Evolutionary conservation across 305 asterid genomes (phyloP).

Genomic region (Fraxinus sp.): DNA sequence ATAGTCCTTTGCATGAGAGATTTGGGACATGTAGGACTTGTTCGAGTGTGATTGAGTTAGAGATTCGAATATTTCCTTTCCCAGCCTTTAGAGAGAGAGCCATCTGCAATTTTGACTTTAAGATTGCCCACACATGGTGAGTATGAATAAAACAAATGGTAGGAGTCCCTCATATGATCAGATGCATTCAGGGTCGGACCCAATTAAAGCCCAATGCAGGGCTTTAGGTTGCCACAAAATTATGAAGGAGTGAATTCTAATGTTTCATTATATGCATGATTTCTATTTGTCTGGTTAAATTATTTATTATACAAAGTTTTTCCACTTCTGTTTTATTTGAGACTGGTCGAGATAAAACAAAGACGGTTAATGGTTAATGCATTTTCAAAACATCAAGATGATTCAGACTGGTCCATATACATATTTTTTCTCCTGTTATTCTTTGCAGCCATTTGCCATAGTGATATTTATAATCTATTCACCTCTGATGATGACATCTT

Average conservation of each 20-base stretch:
- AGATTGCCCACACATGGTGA: no score
- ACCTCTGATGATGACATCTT: background rate
- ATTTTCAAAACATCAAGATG: background rate
- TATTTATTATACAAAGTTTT: background rate
- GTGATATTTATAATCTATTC: background rate
- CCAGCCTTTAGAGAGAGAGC: no score
- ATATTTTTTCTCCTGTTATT: background rate
- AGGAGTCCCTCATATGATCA: no score
- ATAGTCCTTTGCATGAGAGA: no score
- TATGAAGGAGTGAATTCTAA: slow-evolving; percentile 41
- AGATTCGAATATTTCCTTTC: no score
- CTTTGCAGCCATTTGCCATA: background rate
- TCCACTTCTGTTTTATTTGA: background rate
- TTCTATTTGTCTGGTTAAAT: background rate
- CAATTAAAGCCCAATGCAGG: no score
- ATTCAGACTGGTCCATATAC: background rate
- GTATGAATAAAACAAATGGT: no score
- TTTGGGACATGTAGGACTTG: no score
- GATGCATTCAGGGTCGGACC: no score
- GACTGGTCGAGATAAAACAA: background rate
- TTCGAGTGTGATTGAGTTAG: no score
- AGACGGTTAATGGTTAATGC: background rate
- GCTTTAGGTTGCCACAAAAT: no score
- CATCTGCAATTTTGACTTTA: no score
- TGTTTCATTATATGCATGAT: background rate